Conservation (phyloP, 257 asterid species). For the Solanum commersonii region DNA sequence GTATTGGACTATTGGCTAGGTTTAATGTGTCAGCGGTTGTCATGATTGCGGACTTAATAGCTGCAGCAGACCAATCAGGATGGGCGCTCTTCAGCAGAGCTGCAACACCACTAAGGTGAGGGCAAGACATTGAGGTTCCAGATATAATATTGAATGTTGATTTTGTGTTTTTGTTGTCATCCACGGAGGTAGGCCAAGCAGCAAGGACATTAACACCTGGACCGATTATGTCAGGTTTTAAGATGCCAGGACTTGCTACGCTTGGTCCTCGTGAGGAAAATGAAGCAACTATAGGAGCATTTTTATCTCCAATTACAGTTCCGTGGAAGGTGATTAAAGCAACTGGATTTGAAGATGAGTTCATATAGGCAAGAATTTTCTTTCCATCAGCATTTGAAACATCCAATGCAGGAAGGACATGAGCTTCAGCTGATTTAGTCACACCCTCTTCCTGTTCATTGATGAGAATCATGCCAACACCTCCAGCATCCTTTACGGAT, state of each 20-base stretch:
- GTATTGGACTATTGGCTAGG: conserved; percentile 11
- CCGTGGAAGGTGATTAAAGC: conserved; percentile 29
- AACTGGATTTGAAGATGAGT: conserved; percentile 10
- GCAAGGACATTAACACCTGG: conserved; percentile 51
- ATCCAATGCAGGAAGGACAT: conserved; percentile 23
- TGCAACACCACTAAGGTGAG: conserved; percentile 38
- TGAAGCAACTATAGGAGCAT: conserved; percentile 32
- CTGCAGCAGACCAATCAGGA: conserved; percentile 44
- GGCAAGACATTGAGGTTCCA: conserved; percentile 52
- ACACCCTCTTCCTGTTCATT: neutral
- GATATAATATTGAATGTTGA: conserved; percentile 30
- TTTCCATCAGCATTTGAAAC: conserved; percentile 8
- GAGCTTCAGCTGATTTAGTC: conserved; percentile 14
- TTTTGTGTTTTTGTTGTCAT: conserved; percentile 8
- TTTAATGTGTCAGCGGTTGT: conserved; percentile 31
- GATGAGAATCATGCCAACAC: conserved; percentile 35
- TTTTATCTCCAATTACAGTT: conserved; percentile 26
- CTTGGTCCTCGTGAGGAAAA: conserved; percentile 56
- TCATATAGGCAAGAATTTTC: conserved; percentile 16
- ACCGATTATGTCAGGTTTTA: conserved; percentile 56
- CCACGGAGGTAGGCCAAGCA: conserved; percentile 33
- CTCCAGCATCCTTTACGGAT: conserved; percentile 27
- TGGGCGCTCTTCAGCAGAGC: conserved; percentile 34
- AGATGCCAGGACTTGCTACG: conserved; percentile 24
- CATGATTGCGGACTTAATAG: conserved; percentile 47